Percentiles rank a stretch among this genome's conserved stretches.
Conservation (phyloP, 331 rosid species). For the Telfairia occidentalis region DNA sequence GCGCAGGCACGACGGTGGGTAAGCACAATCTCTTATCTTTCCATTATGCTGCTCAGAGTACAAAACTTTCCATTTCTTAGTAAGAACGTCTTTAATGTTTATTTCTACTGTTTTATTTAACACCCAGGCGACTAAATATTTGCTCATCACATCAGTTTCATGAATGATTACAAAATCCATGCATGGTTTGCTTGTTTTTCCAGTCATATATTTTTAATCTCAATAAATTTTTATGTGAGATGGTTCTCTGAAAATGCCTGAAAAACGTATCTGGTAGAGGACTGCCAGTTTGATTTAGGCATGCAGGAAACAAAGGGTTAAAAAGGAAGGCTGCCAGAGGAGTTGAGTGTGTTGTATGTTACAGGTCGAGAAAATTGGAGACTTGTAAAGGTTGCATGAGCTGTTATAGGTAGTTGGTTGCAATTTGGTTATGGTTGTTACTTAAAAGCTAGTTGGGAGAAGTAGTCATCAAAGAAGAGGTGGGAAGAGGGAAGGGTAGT, state of each 20-base stretch:
- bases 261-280: background rate
- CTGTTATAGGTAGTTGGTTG: background rate
- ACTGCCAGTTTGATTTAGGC: background rate
- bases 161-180: conserved; percentile 1
- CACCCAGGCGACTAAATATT: background rate
- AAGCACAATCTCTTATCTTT: conserved; percentile 47
- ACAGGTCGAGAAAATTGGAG: background rate
- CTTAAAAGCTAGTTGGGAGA: background rate
- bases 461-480: background rate
- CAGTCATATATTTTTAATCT: too few relatives aligned
- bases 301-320: background rate
- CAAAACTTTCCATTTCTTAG: background rate
- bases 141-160: background rate
- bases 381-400: background rate
- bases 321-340: background rate
- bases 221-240: too few relatives aligned
- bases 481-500: background rate
- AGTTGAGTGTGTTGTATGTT: background rate
- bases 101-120: background rate
- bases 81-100: background rate
- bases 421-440: background rate
- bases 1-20: conserved; percentile 96
- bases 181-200: background rate
- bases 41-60: conserved; percentile 22
- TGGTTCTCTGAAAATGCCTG: too few relatives aligned